Conservation (phyloP, 352 stramenopile genomes). For the Phytophthora ramorum region DNA sequence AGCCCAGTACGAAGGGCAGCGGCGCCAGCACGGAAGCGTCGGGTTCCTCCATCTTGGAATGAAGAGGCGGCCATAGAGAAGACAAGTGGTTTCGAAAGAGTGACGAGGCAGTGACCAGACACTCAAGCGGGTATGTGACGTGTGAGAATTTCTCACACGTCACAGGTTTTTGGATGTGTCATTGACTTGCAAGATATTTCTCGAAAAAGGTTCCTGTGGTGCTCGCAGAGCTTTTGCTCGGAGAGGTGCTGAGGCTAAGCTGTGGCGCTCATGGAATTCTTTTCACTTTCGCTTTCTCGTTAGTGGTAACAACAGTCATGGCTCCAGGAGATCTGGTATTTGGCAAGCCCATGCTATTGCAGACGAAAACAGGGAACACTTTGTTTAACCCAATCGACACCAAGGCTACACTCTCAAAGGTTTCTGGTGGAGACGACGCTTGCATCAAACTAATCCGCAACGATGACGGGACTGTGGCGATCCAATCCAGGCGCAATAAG, state of each 20-base stretch:
- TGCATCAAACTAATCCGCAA: not conserved
- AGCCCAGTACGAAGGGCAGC: conserved; percentile 63
- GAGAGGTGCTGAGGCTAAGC: too few relatives aligned
- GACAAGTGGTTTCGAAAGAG: too few relatives aligned
- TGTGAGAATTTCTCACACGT: not conserved
- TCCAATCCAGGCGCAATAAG: not conserved
- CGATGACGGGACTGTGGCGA: too few relatives aligned
- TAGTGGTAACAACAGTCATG: not conserved
- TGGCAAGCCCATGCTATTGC: not conserved
- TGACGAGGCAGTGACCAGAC: too few relatives aligned
- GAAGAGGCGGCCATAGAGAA: too few relatives aligned
- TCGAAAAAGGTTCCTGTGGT: too few relatives aligned
- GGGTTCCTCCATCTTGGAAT: conserved; percentile 15
- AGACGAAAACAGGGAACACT: not conserved
- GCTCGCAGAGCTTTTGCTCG: too few relatives aligned
- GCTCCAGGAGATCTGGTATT: not conserved
- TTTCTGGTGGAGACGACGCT: not conserved
- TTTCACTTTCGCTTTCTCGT: not conserved
- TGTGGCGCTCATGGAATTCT: too few relatives aligned
- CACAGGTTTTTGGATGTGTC: not conserved
- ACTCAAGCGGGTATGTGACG: too few relatives aligned
- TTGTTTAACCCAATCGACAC: not conserved
- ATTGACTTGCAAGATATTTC: too few relatives aligned
- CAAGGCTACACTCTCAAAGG: not conserved
- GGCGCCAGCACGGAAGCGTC: conserved; percentile 29